Conservation (phyloP, 192 early-diverging fungal species). For the Backusella parvicylindrica region DNA sequence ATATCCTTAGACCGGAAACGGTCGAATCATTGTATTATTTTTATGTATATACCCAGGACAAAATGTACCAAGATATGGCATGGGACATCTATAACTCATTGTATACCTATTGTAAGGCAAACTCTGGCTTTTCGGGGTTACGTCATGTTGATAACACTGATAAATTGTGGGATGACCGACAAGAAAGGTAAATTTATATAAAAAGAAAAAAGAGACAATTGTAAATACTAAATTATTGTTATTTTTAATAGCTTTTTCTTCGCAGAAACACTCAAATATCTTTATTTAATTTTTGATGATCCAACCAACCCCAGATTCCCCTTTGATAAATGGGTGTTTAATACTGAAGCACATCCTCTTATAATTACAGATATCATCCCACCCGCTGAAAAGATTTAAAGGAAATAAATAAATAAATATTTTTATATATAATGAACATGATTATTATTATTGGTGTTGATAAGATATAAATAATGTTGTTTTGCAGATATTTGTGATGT, state of each 20-base stretch:
- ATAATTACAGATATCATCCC: constrained; percentile 26
- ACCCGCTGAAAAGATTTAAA: not conserved
- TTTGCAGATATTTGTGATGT: not conserved
- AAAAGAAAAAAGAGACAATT: not conserved
- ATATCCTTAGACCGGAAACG: constrained; percentile 47
- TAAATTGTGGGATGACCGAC: constrained; percentile 37
- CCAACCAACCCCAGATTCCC: constrained; percentile 46
- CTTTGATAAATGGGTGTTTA: constrained; percentile 85
- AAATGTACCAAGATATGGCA: constrained; percentile 59
- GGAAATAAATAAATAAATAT: not conserved
- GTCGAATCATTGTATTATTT: constrained; percentile 71
- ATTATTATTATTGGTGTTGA: not conserved
- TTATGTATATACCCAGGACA: constrained; percentile 69
- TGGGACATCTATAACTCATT: constrained; percentile 60
- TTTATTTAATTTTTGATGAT: constrained; percentile 82
- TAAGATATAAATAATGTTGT: not conserved
- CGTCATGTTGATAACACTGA: constrained; percentile 28
- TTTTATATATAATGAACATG: not conserved
- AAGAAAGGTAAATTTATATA: constrained; percentile 46
- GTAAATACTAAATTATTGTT: not conserved
- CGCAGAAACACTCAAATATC: constrained; percentile 95
- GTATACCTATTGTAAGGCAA: constrained; percentile 43
- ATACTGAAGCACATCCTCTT: constrained; percentile 93
- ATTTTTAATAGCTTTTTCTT: constrained; percentile 69
- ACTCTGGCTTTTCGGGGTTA: constrained; percentile 49